A percentile compares a stretch with the other conserved stretches of the same genome.
phyloP scores from a whole-genome alignment of 306 rosid species.

The Elaeagnus macrophylla region DNA sequence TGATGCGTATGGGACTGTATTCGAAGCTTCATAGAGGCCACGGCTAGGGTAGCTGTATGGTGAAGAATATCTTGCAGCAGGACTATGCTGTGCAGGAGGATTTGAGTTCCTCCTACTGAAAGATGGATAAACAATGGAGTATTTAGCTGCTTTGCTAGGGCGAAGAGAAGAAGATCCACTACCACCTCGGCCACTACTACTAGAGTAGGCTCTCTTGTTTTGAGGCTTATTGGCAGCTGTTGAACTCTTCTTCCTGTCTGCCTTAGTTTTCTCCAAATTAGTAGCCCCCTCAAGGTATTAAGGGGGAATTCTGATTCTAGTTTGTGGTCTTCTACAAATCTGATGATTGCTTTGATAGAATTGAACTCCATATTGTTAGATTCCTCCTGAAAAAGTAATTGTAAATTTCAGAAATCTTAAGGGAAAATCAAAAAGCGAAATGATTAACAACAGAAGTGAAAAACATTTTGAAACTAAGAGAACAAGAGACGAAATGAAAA shows the following conservation, averaged over 20 bases:
- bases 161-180: slow-evolving; percentile 38
- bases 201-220: slow-evolving; percentile 35
- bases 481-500: slow-evolving; percentile 7
- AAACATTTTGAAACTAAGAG: neutral
- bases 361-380: slow-evolving; percentile 48
- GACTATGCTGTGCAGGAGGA: slow-evolving; percentile 55
- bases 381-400: slow-evolving; percentile 47
- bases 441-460: slow-evolving; percentile 9
- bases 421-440: no score
- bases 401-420: no score
- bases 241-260: slow-evolving; percentile 55
- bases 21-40: slow-evolving; percentile 36
- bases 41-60: slow-evolving; percentile 45
- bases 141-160: slow-evolving; percentile 50
- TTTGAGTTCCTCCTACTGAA: slow-evolving; percentile 43
- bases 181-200: slow-evolving; percentile 32
- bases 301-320: slow-evolving; percentile 61
- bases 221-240: slow-evolving; percentile 32
- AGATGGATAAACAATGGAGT: slow-evolving; percentile 32
- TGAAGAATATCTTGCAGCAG: slow-evolving; percentile 45
- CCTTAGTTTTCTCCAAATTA: slow-evolving; percentile 45
- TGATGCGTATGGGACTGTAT: slow-evolving; percentile 40
- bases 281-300: slow-evolving; percentile 39
- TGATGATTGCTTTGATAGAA: slow-evolving; percentile 52
- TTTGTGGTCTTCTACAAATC: slow-evolving; percentile 81